A percentile compares a stretch with the other conserved stretches of the same genome.
Conservation (phyloP, 1,139 yeast species). For the Saccharomyces hybrid region DNA sequence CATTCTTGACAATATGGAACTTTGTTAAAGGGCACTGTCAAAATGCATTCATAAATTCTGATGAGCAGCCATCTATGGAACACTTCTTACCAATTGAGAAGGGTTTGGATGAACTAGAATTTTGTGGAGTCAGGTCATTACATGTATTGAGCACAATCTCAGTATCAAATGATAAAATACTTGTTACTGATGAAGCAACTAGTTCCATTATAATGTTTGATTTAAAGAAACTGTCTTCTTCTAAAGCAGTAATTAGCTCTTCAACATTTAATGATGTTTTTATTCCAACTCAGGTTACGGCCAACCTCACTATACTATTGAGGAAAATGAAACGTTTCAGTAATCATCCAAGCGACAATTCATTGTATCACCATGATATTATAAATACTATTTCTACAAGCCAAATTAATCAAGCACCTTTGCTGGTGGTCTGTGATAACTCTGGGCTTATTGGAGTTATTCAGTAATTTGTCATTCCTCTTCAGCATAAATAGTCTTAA, state of each 20-base stretch:
- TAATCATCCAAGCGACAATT: background rate
- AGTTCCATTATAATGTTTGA: slow-evolving; percentile 17
- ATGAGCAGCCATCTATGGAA: slow-evolving; percentile 18
- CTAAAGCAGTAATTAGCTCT: slow-evolving; percentile 10
- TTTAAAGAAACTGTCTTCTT: slow-evolving; percentile 9
- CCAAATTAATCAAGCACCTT: background rate
- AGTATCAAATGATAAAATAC: slow-evolving; percentile 11
- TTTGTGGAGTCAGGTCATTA: background rate
- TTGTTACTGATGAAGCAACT: slow-evolving; percentile 12
- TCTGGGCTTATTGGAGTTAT: slow-evolving; percentile 18
- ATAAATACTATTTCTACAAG: slow-evolving; percentile 13
- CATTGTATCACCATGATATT: slow-evolving; percentile 13
- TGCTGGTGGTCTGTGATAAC: slow-evolving; percentile 20
- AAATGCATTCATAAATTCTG: slow-evolving; percentile 42
- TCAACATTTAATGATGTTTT: slow-evolving; percentile 6
- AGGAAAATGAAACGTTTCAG: slow-evolving; percentile 4
- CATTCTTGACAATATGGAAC: slow-evolving; percentile 72
- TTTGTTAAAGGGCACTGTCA: slow-evolving; percentile 57
- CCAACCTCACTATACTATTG: slow-evolving; percentile 12
- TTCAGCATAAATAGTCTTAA: background rate
- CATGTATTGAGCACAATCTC: background rate
- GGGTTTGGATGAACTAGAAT: slow-evolving; percentile 6
- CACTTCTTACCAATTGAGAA: slow-evolving; percentile 11
- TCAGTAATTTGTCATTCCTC: slow-evolving; percentile 2
- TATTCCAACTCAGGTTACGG: slow-evolving; percentile 14